Evolutionary conservation across 306 rosid genomes (phyloP), one percentile per base, ranked within the genome.

Genomic region (Ormosia emarginata): DNA sequence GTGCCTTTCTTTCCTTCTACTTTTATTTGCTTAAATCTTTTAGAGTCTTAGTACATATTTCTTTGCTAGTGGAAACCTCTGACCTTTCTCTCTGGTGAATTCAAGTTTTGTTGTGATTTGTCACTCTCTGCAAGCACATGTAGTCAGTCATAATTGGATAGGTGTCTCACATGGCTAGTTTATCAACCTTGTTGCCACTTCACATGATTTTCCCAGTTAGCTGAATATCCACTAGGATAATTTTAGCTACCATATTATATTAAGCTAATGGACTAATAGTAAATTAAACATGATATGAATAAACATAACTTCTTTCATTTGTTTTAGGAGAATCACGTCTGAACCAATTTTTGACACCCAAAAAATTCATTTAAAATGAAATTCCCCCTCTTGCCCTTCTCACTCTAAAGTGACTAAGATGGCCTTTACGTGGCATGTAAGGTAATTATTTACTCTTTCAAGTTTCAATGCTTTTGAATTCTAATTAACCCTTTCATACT

Each of bases 1-100:
- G 97, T 90, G 32, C 69, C 50, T 67, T 72, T 36, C 24, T 79
- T 57, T 57, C 56, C 14, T 73, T 32, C 39, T 36, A 36, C 39
- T 62, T 47, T 34, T 17, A 30, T 58, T 65, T 74, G 43, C 40
- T 43, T 64, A 4, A 14, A 70, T 58, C 6, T 49, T 49, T 24
- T 24, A 24, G 24, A 24, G 24, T 24, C 24, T 36, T 59, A 40
- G 18, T 69, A 33, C 24, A 69, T 3, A 13, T 30, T 73, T 74
- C 41, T 12, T 53, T 58, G 58, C 17, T 71, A 57, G 56, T 47
- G 5, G 49, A 75, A 36, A 36, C 13, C 13, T 70, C 47, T 68
- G 68, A 29, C 75, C 29, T 6, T 59, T 59, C 13, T 73, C 46
- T 52, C 14, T 13, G 0, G 7, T 63, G 65, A 41, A 79, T 79